phyloP scores from a whole-genome alignment of 2,329 filamentous ascomycete species.

The Falciphora oryzae region DNA sequence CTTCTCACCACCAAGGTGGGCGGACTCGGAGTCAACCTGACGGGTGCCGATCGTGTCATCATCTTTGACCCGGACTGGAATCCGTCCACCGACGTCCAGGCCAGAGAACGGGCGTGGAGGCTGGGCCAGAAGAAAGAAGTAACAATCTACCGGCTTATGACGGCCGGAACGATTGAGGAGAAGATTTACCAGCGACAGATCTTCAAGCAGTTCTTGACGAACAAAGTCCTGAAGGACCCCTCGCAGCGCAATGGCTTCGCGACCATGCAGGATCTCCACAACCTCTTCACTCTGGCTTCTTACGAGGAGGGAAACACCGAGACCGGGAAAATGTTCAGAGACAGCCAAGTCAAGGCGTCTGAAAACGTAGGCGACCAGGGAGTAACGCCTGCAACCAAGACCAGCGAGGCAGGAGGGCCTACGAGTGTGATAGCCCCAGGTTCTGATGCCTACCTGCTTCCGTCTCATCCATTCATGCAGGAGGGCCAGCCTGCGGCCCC shows the following conservation, averaged over 20 bases:
- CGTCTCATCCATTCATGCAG: constrained; percentile 9
- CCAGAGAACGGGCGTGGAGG: constrained; percentile 91
- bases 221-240: constrained; percentile 91
- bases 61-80: constrained; percentile 99
- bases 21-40: constrained; percentile 88
- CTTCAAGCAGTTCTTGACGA: constrained; percentile 96
- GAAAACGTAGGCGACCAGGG: not conserved
- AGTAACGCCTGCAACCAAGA: constrained; percentile 18
- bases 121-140: constrained; percentile 93
- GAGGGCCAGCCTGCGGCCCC: not conserved
- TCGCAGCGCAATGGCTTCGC: constrained; percentile 65
- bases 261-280: constrained; percentile 80
- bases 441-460: constrained; percentile 7
- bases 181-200: constrained; percentile 99
- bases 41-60: constrained; percentile 90
- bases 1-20: constrained; percentile 93
- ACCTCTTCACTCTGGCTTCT: constrained; percentile 76
- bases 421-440: constrained; percentile 6
- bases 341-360: constrained; percentile 65
- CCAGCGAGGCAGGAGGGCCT: not conserved
- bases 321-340: constrained; percentile 79
- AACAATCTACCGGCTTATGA: constrained; percentile 96
- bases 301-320: constrained; percentile 67
- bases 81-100: constrained; percentile 91
- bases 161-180: constrained; percentile 94